Evolutionary conservation across 225 moss, liverwort and hornwort species (phyloP).

Genomic region (Polytrichum commune): DNA sequence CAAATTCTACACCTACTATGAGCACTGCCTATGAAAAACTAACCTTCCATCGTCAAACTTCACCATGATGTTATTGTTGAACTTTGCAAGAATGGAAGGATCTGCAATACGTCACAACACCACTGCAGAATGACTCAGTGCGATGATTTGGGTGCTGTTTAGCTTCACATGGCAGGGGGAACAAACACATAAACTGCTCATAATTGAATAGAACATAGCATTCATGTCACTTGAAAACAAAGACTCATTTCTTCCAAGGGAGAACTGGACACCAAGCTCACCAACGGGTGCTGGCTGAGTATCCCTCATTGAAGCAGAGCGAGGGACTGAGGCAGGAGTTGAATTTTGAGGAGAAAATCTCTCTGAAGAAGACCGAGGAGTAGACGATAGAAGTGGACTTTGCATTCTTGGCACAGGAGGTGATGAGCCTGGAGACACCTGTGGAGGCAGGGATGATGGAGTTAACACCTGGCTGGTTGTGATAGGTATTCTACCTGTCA

Average conservation of each 20-base stretch:
- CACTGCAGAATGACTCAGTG: slow-evolving; percentile 43
- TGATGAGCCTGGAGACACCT: slow-evolving; percentile 19
- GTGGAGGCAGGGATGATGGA: slow-evolving; percentile 18
- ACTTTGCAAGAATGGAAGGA: slow-evolving; percentile 45
- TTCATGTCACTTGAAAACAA: background rate
- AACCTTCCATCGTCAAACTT: slow-evolving; percentile 91
- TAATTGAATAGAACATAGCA: no score
- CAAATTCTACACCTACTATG: no score
- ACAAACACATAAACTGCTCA: no score
- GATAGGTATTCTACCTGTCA: slow-evolving; percentile 17
- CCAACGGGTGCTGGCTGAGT: slow-evolving; percentile 50
- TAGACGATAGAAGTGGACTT: slow-evolving; percentile 26
- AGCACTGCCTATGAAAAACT: slow-evolving; percentile 1
- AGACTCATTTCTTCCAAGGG: no score
- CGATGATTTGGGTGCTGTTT: slow-evolving; percentile 6
- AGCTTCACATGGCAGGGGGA: background rate
- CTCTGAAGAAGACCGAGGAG: slow-evolving; percentile 44
- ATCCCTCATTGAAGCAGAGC: slow-evolving; percentile 56
- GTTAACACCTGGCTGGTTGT: slow-evolving; percentile 18
- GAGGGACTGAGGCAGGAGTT: slow-evolving; percentile 22
- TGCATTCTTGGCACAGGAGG: slow-evolving; percentile 18
- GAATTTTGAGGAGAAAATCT: slow-evolving; percentile 25
- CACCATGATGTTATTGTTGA: slow-evolving; percentile 56
- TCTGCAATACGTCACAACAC: slow-evolving; percentile 58
- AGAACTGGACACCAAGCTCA: slow-evolving; percentile 24